A percentile compares a stretch with the other conserved stretches of the same genome.
Evolutionary conservation across 2,329 filamentous ascomycete genomes (phyloP).

Genomic region (Dactylellina sp.): DNA sequence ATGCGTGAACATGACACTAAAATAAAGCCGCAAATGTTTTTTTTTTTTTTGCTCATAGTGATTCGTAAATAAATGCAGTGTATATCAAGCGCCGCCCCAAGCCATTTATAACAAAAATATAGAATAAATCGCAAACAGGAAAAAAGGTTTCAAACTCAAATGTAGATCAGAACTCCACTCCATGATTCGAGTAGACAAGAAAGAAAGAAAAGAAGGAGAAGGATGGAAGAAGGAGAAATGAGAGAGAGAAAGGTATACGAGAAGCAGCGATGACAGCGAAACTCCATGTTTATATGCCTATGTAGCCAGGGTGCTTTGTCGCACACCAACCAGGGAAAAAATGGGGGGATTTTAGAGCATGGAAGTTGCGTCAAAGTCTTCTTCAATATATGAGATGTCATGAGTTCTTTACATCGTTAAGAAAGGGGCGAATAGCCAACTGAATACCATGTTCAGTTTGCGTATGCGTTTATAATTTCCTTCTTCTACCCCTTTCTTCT

Average conservation of each 20-base stretch:
- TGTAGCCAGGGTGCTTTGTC: not conserved
- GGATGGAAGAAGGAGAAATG: not conserved
- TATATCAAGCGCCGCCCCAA: constrained; percentile 48
- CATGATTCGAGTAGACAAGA: constrained; percentile 2
- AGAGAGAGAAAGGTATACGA: not conserved
- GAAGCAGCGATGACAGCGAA: not conserved
- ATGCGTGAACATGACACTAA: no score
- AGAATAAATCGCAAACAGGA: not conserved
- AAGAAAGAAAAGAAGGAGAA: not conserved
- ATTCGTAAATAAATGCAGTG: constrained; percentile 5
- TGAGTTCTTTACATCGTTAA: no score
- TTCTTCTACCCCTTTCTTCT: not conserved
- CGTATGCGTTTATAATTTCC: no score
- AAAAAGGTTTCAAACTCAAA: not conserved
- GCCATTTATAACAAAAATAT: not conserved
- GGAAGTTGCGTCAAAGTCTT: not conserved
- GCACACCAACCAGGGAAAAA: not conserved
- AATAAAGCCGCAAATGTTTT: no score
- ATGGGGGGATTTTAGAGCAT: not conserved
- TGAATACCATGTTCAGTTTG: no score
- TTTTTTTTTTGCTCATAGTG: no score
- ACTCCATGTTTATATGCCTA: no score
- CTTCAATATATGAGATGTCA: no score
- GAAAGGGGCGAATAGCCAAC: no score
- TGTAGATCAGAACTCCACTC: constrained; percentile 14